Percentiles rank a stretch among this genome's conserved stretches.
Conservation (phyloP, 306 rosid species). For the apple (Malus domestica) region DNA sequence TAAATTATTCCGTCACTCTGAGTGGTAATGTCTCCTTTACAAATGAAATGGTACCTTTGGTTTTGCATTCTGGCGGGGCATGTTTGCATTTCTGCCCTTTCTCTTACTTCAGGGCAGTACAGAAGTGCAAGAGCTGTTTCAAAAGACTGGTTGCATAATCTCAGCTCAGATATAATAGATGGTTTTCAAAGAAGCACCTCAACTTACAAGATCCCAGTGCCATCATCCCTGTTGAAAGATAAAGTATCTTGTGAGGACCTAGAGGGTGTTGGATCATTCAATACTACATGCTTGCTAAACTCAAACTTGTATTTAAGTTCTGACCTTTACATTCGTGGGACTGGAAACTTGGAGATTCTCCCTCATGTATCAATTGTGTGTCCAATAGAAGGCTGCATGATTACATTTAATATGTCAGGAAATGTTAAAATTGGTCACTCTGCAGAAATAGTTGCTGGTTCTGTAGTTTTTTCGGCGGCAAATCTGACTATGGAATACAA, state of each 20-base stretch:
- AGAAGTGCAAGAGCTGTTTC: slow-evolving; percentile 28
- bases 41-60: slow-evolving; percentile 47
- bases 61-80: slow-evolving; percentile 53
- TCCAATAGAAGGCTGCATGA: slow-evolving; percentile 67
- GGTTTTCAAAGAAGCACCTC: slow-evolving; percentile 26
- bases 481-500: slow-evolving; percentile 61
- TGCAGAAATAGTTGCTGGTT: slow-evolving; percentile 71
- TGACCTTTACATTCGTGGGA: slow-evolving; percentile 59
- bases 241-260: slow-evolving; percentile 75
- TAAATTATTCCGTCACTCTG: slow-evolving; percentile 12
- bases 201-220: slow-evolving; percentile 19
- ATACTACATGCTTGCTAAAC: slow-evolving; percentile 85
- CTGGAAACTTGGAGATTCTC: slow-evolving; percentile 91
- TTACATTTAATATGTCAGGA: slow-evolving; percentile 76
- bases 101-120: slow-evolving; percentile 37
- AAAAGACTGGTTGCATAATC: slow-evolving; percentile 30
- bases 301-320: slow-evolving; percentile 53
- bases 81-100: slow-evolving; percentile 37
- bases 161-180: slow-evolving; percentile 28
- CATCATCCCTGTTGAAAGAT: slow-evolving; percentile 27
- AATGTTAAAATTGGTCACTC: slow-evolving; percentile 76
- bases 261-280: slow-evolving; percentile 88
- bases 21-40: slow-evolving; percentile 59
- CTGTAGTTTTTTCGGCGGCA: slow-evolving; percentile 69
- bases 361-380: slow-evolving; percentile 67